These are phyloP conservation scores for Rhodotorula sp. DNA, from an alignment of 1,284 basidiomycete genomes.

Conservation along the genomic window DNA sequence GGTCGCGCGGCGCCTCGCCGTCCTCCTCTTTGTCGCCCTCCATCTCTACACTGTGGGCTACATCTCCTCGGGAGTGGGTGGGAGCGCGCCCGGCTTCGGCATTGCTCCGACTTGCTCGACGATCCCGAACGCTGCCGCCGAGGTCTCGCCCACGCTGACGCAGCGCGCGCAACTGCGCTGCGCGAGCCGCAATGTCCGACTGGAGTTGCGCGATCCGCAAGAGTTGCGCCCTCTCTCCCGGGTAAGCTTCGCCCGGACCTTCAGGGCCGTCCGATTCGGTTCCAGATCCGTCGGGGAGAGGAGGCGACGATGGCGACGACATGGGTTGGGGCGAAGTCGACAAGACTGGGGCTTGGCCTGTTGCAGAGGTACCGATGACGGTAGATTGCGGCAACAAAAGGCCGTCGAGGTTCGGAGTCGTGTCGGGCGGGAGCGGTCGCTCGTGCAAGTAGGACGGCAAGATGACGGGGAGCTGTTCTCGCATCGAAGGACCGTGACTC, in stretches of 20 bases:
- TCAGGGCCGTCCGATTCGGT: not conserved
- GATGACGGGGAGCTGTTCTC: conserved; percentile 12
- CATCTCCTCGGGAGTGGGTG: not conserved
- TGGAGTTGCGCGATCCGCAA: conserved; percentile 23
- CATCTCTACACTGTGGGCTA: not conserved
- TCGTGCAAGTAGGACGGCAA: not conserved
- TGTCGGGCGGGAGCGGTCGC: not conserved
- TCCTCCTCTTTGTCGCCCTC: not conserved
- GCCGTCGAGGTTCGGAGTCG: conserved; percentile 8
- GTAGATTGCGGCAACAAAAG: conserved; percentile 14
- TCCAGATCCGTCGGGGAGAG: not conserved
- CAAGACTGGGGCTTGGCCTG: not conserved
- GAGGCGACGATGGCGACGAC: not conserved
- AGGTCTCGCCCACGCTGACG: conserved; percentile 6
- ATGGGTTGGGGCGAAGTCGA: not conserved
- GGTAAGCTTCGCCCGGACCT: conserved; percentile 16
- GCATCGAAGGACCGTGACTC: too few species aligned
- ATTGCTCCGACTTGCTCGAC: not conserved
- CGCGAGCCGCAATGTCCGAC: conserved; percentile 14
- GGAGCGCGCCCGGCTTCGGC: not conserved
- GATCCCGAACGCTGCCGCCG: conserved; percentile 1
- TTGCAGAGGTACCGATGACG: conserved; percentile 2
- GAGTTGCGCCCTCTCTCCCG: conserved; percentile 28
- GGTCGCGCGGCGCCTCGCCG: not conserved
- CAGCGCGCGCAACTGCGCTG: conserved; percentile 9